phyloP scores from a whole-genome alignment of 352 stramenopile genomes.

The Globisporangium cystogenes region DNA sequence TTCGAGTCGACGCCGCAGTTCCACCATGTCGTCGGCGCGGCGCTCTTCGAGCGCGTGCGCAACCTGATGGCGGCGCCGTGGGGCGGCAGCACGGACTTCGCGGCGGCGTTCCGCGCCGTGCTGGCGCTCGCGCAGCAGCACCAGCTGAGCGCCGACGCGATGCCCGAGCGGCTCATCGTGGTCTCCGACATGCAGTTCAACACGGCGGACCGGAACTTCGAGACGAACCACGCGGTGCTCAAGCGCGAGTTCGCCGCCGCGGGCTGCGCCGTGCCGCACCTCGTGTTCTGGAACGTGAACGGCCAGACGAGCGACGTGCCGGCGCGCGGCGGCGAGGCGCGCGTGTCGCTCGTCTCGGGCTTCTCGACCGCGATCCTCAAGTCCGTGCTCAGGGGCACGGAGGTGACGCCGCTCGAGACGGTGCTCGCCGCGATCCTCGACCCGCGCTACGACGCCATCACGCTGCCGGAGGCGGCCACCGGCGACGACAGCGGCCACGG shows the following conservation, averaged over 20 bases:
- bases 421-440: conserved; percentile 19
- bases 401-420: conserved; percentile 13
- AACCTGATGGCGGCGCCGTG: conserved; percentile 22
- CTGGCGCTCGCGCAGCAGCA: conserved; percentile 30
- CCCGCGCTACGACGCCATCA: conserved; percentile 38
- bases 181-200: conserved; percentile 76
- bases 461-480: conserved; percentile 13
- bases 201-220: conserved; percentile 26
- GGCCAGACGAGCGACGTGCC: conserved; percentile 27
- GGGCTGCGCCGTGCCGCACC: conserved; percentile 39
- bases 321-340: conserved; percentile 20
- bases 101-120: conserved; percentile 50
- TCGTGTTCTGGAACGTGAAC: conserved; percentile 80
- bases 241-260: conserved; percentile 26
- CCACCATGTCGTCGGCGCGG: conserved; percentile 27
- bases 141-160: conserved; percentile 28
- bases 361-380: conserved; percentile 46
- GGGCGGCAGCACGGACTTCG: conserved; percentile 60
- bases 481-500: neutral
- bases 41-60: conserved; percentile 24
- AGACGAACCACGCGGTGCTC: conserved; percentile 38
- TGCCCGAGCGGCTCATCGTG: conserved; percentile 64
- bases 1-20: conserved; percentile 36
- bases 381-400: conserved; percentile 16
- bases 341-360: conserved; percentile 44